Percentiles rank a stretch among this genome's conserved stretches.
phyloP scores from a whole-genome alignment of 805 yeast genomes.

The Wickerhamiella hasegawae region DNA sequence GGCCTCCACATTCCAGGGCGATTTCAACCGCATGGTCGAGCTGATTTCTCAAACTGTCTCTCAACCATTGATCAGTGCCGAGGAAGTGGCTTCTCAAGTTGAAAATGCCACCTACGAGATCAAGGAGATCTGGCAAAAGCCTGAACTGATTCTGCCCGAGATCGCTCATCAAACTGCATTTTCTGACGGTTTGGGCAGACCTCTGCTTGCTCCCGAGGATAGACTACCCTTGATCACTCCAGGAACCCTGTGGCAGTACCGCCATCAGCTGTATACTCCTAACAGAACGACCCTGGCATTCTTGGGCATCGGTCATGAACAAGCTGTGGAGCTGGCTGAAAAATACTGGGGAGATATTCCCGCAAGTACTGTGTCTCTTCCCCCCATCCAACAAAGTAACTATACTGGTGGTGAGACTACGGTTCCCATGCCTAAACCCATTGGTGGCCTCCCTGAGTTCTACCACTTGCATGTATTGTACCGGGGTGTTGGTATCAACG shows the following conservation, averaged over 20 bases:
- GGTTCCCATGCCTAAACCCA: slow-evolving; percentile 36
- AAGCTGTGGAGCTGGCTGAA: slow-evolving; percentile 48
- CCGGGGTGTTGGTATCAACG: slow-evolving; percentile 69
- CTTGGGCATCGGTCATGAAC: slow-evolving; percentile 63
- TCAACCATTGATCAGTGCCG: slow-evolving; percentile 47
- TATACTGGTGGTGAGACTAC: slow-evolving; percentile 47
- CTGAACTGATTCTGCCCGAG: slow-evolving; percentile 78
- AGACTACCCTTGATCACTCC: slow-evolving; percentile 39
- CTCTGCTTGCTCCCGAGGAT: slow-evolving; percentile 67
- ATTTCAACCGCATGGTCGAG: slow-evolving; percentile 62
- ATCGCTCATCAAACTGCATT: slow-evolving; percentile 77
- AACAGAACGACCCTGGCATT: slow-evolving; percentile 72
- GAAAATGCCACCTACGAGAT: slow-evolving; percentile 67
- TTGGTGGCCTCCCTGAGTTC: slow-evolving; percentile 61
- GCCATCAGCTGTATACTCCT: slow-evolving; percentile 55
- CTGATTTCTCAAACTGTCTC: slow-evolving; percentile 65
- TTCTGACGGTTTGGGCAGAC: slow-evolving; percentile 66
- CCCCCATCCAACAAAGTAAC: slow-evolving; percentile 23
- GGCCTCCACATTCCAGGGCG: slow-evolving; percentile 82
- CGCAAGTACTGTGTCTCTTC: slow-evolving; percentile 8
- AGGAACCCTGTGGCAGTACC: slow-evolving; percentile 40
- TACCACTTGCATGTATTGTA: slow-evolving; percentile 77
- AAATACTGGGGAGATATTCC: slow-evolving; percentile 51
- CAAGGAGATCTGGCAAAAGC: slow-evolving; percentile 64
- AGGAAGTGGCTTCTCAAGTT: slow-evolving; percentile 60